These are phyloP conservation scores for Apiospora saccharicola DNA, from an alignment of 2,329 filamentous ascomycete species.

Conservation along the genomic window DNA sequence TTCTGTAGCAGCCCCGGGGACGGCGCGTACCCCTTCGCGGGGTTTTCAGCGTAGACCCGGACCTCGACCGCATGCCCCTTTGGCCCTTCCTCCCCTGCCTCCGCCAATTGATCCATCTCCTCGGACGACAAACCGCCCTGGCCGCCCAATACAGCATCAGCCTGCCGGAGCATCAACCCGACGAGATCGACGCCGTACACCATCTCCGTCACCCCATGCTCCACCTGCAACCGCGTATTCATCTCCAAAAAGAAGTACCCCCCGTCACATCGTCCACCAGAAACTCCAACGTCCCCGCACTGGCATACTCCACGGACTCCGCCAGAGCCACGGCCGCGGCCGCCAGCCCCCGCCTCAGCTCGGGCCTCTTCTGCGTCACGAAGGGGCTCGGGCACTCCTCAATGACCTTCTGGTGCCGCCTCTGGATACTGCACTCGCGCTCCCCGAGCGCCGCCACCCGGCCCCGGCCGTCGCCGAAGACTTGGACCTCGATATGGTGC, in stretches of 20 bases:
- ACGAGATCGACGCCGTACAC: constrained; percentile 79
- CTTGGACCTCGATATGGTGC: constrained; percentile 73
- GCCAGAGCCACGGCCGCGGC: constrained; percentile 29
- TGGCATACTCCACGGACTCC: constrained; percentile 40
- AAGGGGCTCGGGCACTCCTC: constrained; percentile 75
- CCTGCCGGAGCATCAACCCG: constrained; percentile 52
- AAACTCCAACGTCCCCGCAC: constrained; percentile 56
- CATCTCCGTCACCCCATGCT: constrained; percentile 82
- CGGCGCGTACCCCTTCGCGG: constrained; percentile 64
- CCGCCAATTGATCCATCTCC: constrained; percentile 29
- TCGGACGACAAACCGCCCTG: constrained; percentile 29
- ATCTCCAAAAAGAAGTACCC: constrained; percentile 64
- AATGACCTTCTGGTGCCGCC: constrained; percentile 74
- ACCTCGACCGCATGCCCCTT: constrained; percentile 48
- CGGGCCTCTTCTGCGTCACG: constrained; percentile 44
- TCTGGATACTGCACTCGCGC: constrained; percentile 72
- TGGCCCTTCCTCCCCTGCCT: constrained; percentile 28
- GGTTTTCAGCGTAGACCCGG: constrained; percentile 57
- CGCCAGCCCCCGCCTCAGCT: constrained; percentile 42
- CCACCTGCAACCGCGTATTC: constrained; percentile 73
- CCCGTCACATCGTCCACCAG: constrained; percentile 68
- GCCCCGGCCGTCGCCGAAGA: constrained; percentile 68
- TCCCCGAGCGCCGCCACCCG: constrained; percentile 68
- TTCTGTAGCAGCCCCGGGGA: constrained; percentile 65
- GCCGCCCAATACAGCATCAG: constrained; percentile 39